Evolutionary conservation across 75 land plant genomes (phyloP).

Genomic region (Cupressus sempervirens): DNA sequence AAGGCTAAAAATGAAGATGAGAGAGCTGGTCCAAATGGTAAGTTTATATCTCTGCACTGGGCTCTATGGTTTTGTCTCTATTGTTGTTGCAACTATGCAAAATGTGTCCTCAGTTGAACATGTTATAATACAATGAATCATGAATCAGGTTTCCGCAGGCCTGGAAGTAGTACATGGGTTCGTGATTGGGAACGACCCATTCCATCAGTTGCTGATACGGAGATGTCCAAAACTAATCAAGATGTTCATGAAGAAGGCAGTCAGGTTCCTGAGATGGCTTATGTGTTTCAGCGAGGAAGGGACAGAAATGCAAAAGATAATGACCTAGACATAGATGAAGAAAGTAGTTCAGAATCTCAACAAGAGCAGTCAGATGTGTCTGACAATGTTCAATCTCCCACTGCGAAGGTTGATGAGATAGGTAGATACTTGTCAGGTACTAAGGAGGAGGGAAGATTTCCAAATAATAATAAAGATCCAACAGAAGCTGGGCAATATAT

Average conservation of each 20-base stretch:
- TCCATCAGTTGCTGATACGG: conserved; percentile 8
- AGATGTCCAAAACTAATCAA: not conserved
- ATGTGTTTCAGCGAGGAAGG: conserved; percentile 1
- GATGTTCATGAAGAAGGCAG: not conserved
- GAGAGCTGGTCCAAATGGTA: conserved; percentile 30
- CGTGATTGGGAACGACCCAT: not conserved
- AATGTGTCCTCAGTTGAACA: conserved; percentile 56
- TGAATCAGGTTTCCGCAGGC: conserved; percentile 30
- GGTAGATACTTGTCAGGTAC: not conserved
- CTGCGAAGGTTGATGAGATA: not conserved
- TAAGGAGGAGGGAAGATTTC: not conserved
- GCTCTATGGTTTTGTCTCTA: conserved; percentile 30
- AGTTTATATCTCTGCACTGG: conserved; percentile 7
- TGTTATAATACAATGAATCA: conserved; percentile 53
- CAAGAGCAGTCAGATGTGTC: conserved; percentile 1
- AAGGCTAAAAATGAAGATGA: conserved; percentile 47
- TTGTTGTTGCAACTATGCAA: conserved; percentile 36
- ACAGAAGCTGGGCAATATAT: not conserved
- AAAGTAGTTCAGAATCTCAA: conserved; percentile 11
- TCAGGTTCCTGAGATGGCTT: not conserved
- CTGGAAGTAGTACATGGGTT: conserved; percentile 9
- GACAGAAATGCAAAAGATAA: not conserved
- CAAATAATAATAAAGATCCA: not conserved
- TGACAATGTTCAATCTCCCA: not conserved
- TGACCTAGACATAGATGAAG: conserved; percentile 9